Evolutionary conservation across 2,329 filamentous ascomycete genomes (phyloP), one percentile per base, ranked within the genome.

Genomic region (Neocatenulostroma microsporum): DNA sequence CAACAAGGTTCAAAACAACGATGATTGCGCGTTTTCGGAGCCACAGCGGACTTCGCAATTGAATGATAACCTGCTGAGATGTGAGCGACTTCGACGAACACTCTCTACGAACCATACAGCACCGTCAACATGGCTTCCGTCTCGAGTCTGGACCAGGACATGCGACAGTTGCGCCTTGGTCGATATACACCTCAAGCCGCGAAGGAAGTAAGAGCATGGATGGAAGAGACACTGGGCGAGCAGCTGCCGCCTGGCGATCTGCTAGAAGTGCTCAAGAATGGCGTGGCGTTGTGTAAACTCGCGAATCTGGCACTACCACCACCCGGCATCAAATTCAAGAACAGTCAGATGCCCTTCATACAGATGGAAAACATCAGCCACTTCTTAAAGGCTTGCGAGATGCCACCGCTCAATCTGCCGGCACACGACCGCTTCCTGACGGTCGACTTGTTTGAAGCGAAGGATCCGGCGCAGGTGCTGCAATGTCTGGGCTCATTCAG

Each of bases 301-400:
- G 76, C 85, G 54, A 96, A 94, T 57, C 72, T 89, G 39, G 83
- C 82, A 24, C 82, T 84, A 20, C 76, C 80, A 14, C 83, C 84
- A 18, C 76, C 80, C 12, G 84, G 84, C 0, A 76, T 94, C 64
- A 86, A 82, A 61, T 96, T 83, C 74, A 96, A 96, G 66, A 73
- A 82, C 57, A 94, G 88, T 1, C 67, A 78, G 26, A 96, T 96
- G 89, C 91, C 91, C 0, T 98, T 98, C 59, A 89, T 96, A 26
- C 91, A 98, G 63, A 96, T 96, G 88, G 91, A 98, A 62, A 98
- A 98, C 60, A 95, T 98, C 56, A 93, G 88, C 4, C 85, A 94
- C 57, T 98, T 95, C 64, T 77, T 98, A 36, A 79, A 77, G 55
- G 87, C 86, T 42, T 94, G 88, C 68, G 84, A 94, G 63, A 69